phyloP scores from a whole-genome alignment of 2,329 filamentous ascomycete genomes.

The Ascochyta lentis region DNA sequence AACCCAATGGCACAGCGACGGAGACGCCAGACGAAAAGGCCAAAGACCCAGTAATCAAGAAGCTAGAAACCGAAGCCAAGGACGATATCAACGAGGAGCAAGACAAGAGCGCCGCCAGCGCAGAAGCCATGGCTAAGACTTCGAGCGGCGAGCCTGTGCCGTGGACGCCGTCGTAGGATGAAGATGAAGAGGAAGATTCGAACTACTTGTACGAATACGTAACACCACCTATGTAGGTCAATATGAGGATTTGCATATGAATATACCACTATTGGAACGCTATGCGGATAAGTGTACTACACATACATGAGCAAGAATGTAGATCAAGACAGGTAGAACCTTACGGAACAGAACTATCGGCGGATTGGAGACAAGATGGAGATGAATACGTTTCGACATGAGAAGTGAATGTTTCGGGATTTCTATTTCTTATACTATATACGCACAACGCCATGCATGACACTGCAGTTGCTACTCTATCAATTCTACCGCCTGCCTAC shows the following conservation, averaged over 20 bases:
- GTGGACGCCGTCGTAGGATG: conserved; percentile 3
- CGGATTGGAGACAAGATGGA: too few relatives aligned
- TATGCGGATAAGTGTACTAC: neutral
- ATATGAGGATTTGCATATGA: too few relatives aligned
- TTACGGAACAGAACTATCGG: too few relatives aligned
- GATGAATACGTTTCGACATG: too few relatives aligned
- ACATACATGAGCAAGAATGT: neutral
- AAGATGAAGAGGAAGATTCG: too few relatives aligned
- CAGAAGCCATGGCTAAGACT: conserved; percentile 3
- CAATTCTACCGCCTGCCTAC: too few relatives aligned
- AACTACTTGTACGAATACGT: conserved; percentile 1
- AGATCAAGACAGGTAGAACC: too few relatives aligned
- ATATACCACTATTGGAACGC: neutral
- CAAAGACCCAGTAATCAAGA: neutral
- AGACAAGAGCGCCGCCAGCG: neutral
- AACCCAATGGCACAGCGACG: neutral
- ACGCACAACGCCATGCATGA: neutral
- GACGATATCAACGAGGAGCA: conserved; percentile 1
- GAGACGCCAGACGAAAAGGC: neutral
- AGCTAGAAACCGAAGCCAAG: neutral
- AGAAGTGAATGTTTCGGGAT: too few relatives aligned
- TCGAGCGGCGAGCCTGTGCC: neutral
- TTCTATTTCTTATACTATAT: neutral
- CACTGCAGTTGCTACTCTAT: neutral
- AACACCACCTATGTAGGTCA: neutral